phyloP scores from a whole-genome alignment of 2,329 filamentous ascomycete species.

The Arthrobotrys megalospora region DNA sequence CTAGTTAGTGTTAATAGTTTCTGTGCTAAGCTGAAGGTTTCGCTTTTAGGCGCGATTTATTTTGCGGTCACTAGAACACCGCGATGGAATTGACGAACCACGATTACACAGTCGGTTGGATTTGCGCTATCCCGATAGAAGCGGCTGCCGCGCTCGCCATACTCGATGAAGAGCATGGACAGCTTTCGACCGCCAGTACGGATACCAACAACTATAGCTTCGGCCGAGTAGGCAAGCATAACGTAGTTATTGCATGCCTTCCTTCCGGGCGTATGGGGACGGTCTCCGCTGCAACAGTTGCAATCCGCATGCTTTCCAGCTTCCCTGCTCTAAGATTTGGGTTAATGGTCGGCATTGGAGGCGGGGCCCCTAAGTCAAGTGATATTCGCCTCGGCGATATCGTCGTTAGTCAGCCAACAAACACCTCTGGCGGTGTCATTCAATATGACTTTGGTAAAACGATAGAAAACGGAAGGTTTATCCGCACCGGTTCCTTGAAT shows the following conservation, averaged over 20 bases:
- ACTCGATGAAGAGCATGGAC: constrained; percentile 65
- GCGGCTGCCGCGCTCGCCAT: constrained; percentile 65
- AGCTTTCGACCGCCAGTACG: constrained; percentile 24
- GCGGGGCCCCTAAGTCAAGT: not conserved
- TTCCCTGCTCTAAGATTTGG: constrained; percentile 18
- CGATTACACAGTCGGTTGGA: constrained; percentile 6
- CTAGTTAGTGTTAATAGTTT: too few species aligned
- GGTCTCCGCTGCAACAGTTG: constrained; percentile 58
- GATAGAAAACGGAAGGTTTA: constrained; percentile 19
- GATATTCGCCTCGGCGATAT: constrained; percentile 39
- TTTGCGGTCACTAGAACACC: too few species aligned
- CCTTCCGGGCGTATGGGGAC: constrained; percentile 60
- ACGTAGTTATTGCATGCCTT: constrained; percentile 62
- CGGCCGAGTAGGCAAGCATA: constrained; percentile 58
- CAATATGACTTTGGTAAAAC: constrained; percentile 40
- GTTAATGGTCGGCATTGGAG: constrained; percentile 41
- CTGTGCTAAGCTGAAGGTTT: too few species aligned
- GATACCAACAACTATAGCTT: constrained; percentile 64
- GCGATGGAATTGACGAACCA: too few species aligned
- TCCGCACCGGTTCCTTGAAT: constrained; percentile 16
- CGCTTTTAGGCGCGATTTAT: too few species aligned
- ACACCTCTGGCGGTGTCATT: constrained; percentile 9
- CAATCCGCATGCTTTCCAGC: constrained; percentile 55
- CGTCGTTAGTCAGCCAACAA: constrained; percentile 24
- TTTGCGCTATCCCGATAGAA: constrained; percentile 65